phyloP scores from a whole-genome alignment of 257 asterid genomes.

The Coffea canephora region DNA sequence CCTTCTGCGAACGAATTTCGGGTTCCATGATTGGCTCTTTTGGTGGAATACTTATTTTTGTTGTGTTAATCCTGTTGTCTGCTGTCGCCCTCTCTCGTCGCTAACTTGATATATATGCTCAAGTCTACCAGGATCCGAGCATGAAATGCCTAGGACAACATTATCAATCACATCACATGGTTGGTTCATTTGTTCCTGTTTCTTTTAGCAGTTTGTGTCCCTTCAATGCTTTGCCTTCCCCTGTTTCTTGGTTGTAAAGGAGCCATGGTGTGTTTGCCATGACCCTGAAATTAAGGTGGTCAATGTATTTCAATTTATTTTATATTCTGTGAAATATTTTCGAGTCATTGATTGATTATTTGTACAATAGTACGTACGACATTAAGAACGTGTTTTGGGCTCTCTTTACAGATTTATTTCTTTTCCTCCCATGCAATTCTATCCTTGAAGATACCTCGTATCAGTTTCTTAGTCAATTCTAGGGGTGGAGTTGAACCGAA shows the following conservation, averaged over 20 bases:
- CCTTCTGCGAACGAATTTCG: conserved; percentile 64
- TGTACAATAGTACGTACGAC: neutral
- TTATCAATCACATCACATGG: neutral
- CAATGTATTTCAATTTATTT: neutral
- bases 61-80: conserved; percentile 49
- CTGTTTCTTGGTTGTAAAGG: neutral
- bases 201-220: neutral
- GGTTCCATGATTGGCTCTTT: conserved; percentile 73
- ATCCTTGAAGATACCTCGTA: neutral
- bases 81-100: conserved; percentile 50
- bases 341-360: neutral
- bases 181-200: neutral
- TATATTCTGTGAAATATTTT: neutral
- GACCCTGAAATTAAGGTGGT: neutral
- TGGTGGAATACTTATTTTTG: conserved; percentile 42
- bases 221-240: neutral
- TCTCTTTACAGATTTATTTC: neutral
- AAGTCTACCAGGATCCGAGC: neutral
- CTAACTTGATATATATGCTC: conserved; percentile 7
- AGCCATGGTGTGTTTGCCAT: neutral
- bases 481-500: too few relatives aligned
- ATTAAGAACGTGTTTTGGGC: neutral
- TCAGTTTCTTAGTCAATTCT: neutral
- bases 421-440: neutral
- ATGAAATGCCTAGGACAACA: neutral